Evolutionary conservation across 345 rosid genomes (phyloP).

Genomic region (Eutrema heterophyllum): DNA sequence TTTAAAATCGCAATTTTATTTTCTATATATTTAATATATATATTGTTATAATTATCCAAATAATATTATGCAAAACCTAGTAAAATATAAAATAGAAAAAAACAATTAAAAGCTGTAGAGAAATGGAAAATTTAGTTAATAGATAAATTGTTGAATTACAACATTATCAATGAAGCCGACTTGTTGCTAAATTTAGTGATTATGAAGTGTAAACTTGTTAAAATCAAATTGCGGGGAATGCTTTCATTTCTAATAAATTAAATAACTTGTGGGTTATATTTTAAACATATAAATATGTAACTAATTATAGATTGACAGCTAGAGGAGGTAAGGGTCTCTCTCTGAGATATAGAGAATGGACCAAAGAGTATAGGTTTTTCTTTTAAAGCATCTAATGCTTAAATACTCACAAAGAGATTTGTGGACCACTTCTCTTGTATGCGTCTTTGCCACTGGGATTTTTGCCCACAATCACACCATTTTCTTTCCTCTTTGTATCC

Average conservation of each 20-base stretch:
- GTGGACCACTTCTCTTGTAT: constrained; percentile 31
- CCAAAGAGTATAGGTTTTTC: constrained; percentile 34
- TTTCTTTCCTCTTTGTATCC: constrained; percentile 19
- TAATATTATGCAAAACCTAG: too few species aligned
- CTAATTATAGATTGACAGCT: constrained; percentile 22
- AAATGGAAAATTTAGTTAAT: neutral
- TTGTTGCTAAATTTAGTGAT: constrained; percentile 11
- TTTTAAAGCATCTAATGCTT: constrained; percentile 34
- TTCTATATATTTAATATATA: too few species aligned
- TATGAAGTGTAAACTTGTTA: constrained; percentile 11
- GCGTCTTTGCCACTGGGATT: constrained; percentile 29
- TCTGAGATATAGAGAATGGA: constrained; percentile 30
- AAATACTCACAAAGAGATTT: constrained; percentile 26
- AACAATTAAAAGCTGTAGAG: too few species aligned
- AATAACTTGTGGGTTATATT: neutral
- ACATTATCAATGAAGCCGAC: neutral
- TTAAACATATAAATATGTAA: neutral
- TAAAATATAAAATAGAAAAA: too few species aligned
- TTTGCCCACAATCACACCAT: constrained; percentile 27
- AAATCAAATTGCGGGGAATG: neutral
- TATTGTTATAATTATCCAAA: too few species aligned
- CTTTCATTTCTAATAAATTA: constrained; percentile 2
- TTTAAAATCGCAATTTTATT: too few species aligned
- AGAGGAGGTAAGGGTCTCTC: constrained; percentile 23
- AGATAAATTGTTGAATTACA: neutral